phyloP scores from a whole-genome alignment of 2,329 filamentous ascomycete species.

The Botryotinia narcissicola region DNA sequence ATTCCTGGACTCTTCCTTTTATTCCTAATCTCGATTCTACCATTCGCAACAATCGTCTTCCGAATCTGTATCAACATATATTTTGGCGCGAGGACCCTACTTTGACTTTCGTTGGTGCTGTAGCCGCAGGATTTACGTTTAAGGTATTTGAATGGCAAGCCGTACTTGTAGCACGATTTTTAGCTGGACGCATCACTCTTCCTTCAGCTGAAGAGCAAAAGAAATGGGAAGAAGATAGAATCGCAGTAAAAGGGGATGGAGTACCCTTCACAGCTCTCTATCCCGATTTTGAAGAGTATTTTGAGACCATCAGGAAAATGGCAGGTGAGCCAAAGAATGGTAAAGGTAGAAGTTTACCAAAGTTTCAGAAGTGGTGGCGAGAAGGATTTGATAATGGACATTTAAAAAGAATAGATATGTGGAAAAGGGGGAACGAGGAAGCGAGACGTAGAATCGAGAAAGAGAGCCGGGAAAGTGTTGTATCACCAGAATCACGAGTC shows the following conservation, averaged over 20 bases:
- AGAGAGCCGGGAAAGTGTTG: not conserved
- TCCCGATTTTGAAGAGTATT: conserved; percentile 64
- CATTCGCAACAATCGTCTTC: conserved; percentile 54
- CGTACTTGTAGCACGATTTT: conserved; percentile 56
- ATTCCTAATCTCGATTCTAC: conserved; percentile 47
- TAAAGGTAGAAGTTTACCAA: conserved; percentile 46
- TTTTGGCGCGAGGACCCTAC: conserved; percentile 54
- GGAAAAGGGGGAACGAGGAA: conserved; percentile 50
- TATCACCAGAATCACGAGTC: not conserved
- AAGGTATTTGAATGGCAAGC: conserved; percentile 69
- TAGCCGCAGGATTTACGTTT: conserved; percentile 59
- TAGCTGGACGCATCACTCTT: conserved; percentile 53
- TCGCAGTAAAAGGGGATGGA: conserved; percentile 54
- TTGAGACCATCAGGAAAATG: conserved; percentile 52
- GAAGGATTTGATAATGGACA: conserved; percentile 53
- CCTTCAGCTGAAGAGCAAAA: conserved; percentile 50
- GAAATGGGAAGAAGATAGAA: conserved; percentile 56
- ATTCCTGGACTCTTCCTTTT: conserved; percentile 63
- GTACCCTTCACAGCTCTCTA: conserved; percentile 55
- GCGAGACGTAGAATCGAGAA: conserved; percentile 33
- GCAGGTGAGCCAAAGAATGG: conserved; percentile 48
- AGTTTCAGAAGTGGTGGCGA: conserved; percentile 48
- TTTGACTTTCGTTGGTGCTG: conserved; percentile 58
- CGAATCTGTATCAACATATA: conserved; percentile 56
- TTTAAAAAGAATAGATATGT: conserved; percentile 56